phyloP scores from a whole-genome alignment of 768 basidiomycete species.

The Cytidiella melzeri region DNA sequence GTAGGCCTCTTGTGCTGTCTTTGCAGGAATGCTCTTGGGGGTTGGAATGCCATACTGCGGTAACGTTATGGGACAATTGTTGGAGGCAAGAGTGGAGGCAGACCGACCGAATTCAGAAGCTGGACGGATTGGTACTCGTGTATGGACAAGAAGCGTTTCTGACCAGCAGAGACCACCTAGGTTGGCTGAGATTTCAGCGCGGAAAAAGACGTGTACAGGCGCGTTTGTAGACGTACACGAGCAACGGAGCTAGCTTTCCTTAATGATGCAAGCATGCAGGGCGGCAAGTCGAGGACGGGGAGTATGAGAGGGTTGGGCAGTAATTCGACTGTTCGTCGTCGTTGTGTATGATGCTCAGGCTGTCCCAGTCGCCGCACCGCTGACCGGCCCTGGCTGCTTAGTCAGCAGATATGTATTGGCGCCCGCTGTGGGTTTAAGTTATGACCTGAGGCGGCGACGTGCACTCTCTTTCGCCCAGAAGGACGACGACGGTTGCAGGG shows the following conservation, averaged over 20 bases:
- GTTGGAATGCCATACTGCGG: conserved; percentile 94
- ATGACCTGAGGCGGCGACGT: no score
- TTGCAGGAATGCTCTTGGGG: conserved; percentile 84
- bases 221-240: conserved; percentile 42
- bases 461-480: conserved; percentile 41
- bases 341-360: neutral
- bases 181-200: conserved; percentile 9
- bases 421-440: neutral
- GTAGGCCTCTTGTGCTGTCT: conserved; percentile 84
- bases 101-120: conserved; percentile 82
- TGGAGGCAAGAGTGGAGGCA: neutral
- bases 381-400: conserved; percentile 15
- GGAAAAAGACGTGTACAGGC: neutral
- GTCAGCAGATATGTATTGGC: conserved; percentile 34
- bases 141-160: conserved; percentile 90
- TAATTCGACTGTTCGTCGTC: neutral
- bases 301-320: conserved; percentile 1
- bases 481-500: conserved; percentile 73
- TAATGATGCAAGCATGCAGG: conserved; percentile 59
- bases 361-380: neutral
- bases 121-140: conserved; percentile 98
- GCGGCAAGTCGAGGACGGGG: conserved; percentile 14
- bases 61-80: conserved; percentile 1
- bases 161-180: conserved; percentile 67
- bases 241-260: conserved; percentile 59